Evolutionary conservation across 305 asterid species (phyloP).

Genomic region (Fraxinus paxiana): DNA sequence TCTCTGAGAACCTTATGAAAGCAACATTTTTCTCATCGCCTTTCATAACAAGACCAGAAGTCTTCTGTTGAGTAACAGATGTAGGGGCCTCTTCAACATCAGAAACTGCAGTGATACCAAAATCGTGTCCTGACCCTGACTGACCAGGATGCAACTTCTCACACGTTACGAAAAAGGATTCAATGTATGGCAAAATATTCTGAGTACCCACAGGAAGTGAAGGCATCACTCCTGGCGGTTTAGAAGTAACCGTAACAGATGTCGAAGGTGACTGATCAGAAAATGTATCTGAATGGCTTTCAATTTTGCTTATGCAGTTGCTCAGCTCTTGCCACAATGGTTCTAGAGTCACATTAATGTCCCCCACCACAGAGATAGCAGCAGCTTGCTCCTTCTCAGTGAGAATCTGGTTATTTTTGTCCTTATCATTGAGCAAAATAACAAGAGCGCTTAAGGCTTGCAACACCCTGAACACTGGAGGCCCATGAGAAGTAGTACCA

Average conservation of each 20-base stretch:
- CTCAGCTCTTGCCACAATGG: slow-evolving; percentile 95
- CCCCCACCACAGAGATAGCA: slow-evolving; percentile 58
- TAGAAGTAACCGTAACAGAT: slow-evolving; percentile 36
- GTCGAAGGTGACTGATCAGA: slow-evolving; percentile 48
- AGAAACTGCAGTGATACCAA: slow-evolving; percentile 45
- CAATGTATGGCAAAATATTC: slow-evolving; percentile 86
- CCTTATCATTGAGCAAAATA: slow-evolving; percentile 61
- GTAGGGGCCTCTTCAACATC: slow-evolving; percentile 67
- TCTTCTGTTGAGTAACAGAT: slow-evolving; percentile 57
- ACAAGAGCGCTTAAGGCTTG: slow-evolving; percentile 89
- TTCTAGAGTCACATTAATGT: slow-evolving; percentile 72
- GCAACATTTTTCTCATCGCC: slow-evolving; percentile 74
- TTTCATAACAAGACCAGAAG: slow-evolving; percentile 45
- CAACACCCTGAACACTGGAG: slow-evolving; percentile 84
- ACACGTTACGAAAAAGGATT: slow-evolving; percentile 86
- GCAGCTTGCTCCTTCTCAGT: slow-evolving; percentile 45
- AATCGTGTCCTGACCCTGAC: slow-evolving; percentile 51
- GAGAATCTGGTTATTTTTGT: slow-evolving; percentile 33
- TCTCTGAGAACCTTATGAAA: slow-evolving; percentile 80
- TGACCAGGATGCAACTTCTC: slow-evolving; percentile 88
- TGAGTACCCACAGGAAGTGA: slow-evolving; percentile 94
- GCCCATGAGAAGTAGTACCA: slow-evolving; percentile 62
- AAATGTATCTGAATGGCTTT: slow-evolving; percentile 67
- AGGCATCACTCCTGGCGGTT: slow-evolving; percentile 59
- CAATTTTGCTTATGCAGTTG: slow-evolving; percentile 83